These are phyloP conservation scores for Boletus semigastroideus DNA, from an alignment of 1,284 basidiomycete species.

Conservation along the genomic window DNA sequence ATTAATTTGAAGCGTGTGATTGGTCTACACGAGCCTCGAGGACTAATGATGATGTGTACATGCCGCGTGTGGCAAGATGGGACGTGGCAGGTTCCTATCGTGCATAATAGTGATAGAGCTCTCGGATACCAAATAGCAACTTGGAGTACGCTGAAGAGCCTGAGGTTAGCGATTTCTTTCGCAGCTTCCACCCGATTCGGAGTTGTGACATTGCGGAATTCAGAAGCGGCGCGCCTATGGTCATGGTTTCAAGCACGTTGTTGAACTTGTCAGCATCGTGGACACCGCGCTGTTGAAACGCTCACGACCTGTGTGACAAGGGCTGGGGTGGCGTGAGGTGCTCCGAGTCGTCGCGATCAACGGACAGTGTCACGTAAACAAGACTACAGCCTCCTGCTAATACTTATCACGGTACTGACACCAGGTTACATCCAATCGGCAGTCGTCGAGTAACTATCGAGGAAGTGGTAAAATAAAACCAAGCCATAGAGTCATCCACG, in stretches of 20 bases:
- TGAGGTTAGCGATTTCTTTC: background rate
- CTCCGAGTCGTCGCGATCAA: background rate
- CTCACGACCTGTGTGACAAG: background rate
- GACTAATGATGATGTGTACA: background rate
- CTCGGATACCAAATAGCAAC: background rate
- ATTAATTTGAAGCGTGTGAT: slow-evolving; percentile 21
- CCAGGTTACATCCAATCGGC: background rate
- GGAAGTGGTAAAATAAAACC: background rate
- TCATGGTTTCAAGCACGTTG: slow-evolving; percentile 13
- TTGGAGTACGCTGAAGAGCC: no score
- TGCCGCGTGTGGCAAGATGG: slow-evolving; percentile 4
- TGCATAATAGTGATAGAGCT: background rate
- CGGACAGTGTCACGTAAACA: background rate
- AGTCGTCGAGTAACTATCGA: background rate
- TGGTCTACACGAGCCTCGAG: slow-evolving; percentile 20
- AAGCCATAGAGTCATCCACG: background rate
- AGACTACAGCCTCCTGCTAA: no score
- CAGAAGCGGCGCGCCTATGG: background rate
- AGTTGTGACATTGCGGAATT: background rate
- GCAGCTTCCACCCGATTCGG: no score
- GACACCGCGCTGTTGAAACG: background rate
- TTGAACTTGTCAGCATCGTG: slow-evolving; percentile 11
- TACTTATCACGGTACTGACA: background rate
- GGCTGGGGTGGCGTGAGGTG: no score
- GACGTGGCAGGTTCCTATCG: slow-evolving; percentile 22